These are phyloP conservation scores for Triticum aestivum DNA, from an alignment of 176 grass and related monocot species.

Conservation along the genomic window IWGSC_CS_RefSeq_v2.1 NC_057806.1:472133585-472134084, in stretches of 20 bases:
- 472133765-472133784: neutral
- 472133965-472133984: constrained; percentile 74
- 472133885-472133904: neutral
- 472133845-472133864: neutral
- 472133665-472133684: neutral
- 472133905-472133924: no score
- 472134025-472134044: constrained; percentile 54
- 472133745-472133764: neutral
- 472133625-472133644: neutral
- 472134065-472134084: constrained; percentile 50
- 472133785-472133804: constrained; percentile 17
- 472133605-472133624: neutral
- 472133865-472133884: neutral
- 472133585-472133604: constrained; percentile 22
- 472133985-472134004: constrained; percentile 39
- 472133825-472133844: constrained; percentile 41
- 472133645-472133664: neutral
- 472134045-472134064: constrained; percentile 58
- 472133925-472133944: neutral
- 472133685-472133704: neutral
- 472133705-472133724: neutral
- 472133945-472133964: constrained; percentile 71
- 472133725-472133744: constrained; percentile 10
- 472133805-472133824: constrained; percentile 33
- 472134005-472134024: constrained; percentile 34